phyloP scores from a whole-genome alignment of 2,329 filamentous ascomycete species.

The Alternaria metachromatica region DNA sequence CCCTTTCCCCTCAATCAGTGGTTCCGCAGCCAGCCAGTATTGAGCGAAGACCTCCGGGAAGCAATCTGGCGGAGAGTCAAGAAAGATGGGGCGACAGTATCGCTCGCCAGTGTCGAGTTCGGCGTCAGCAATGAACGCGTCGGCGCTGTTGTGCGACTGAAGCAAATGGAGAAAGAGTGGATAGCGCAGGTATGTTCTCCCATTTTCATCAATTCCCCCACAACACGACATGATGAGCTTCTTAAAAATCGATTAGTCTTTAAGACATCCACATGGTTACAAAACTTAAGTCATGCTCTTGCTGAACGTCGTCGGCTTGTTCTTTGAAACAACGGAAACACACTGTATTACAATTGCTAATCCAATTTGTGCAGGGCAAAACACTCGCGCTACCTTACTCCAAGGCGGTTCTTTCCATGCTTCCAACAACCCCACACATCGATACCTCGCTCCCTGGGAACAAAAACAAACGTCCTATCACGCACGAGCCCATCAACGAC shows the following conservation, averaged over 20 bases:
- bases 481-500: constrained; percentile 70
- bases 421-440: constrained; percentile 67
- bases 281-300: constrained; percentile 73
- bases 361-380: constrained; percentile 67
- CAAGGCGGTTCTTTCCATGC: constrained; percentile 77
- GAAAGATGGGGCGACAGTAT: constrained; percentile 67
- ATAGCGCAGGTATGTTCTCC: constrained; percentile 69
- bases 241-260: constrained; percentile 97
- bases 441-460: constrained; percentile 35
- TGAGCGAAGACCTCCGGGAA: constrained; percentile 75
- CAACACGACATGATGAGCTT: constrained; percentile 67
- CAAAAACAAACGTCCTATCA: constrained; percentile 45
- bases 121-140: constrained; percentile 83
- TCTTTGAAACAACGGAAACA: neutral
- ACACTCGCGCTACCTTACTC: constrained; percentile 77
- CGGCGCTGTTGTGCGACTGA: constrained; percentile 83
- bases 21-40: constrained; percentile 74
- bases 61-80: constrained; percentile 75
- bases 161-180: constrained; percentile 85
- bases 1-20: constrained; percentile 78
- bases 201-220: neutral
- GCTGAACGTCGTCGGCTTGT: constrained; percentile 61
- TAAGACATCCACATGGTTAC: constrained; percentile 95
- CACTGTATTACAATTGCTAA: constrained; percentile 13
- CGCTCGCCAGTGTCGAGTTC: constrained; percentile 77